Percentiles rank a stretch among this genome's conserved stretches.
Conservation (phyloP, 2,329 filamentous ascomycete genomes). For the Penicillium nordicum region DNA sequence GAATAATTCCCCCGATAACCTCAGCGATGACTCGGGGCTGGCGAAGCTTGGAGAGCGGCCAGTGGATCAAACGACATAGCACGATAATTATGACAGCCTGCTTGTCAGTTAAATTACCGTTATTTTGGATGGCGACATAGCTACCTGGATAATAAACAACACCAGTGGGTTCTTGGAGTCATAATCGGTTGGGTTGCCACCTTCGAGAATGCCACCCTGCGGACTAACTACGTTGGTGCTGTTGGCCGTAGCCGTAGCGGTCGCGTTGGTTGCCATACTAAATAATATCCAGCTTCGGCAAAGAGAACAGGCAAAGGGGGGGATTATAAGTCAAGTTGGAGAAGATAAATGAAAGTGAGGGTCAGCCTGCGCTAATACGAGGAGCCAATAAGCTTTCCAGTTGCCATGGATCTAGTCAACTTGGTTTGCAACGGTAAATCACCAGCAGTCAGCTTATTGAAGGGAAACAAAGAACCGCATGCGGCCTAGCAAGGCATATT, state of each 20-base stretch:
- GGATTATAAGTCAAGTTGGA: background rate
- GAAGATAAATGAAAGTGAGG: conserved; percentile 3
- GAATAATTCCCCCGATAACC: conserved; percentile 77
- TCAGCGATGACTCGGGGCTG: conserved; percentile 82
- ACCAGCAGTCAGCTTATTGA: background rate
- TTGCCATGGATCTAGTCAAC: background rate
- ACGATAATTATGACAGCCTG: conserved; percentile 68
- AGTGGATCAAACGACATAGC: conserved; percentile 71
- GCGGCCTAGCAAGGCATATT: background rate
- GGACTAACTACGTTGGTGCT: conserved; percentile 33
- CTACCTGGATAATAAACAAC: conserved; percentile 71
- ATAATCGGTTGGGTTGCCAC: conserved; percentile 65
- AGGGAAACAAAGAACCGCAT: background rate
- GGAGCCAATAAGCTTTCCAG: background rate
- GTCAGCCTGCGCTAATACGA: background rate
- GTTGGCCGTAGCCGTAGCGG: conserved; percentile 15
- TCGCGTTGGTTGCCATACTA: conserved; percentile 20
- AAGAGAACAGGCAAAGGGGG: background rate
- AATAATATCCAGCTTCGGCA: background rate
- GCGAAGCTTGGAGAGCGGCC: conserved; percentile 69
- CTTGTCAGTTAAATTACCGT: conserved; percentile 1
- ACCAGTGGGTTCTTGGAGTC: conserved; percentile 69
- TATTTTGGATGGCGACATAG: background rate
- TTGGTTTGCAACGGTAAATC: background rate
- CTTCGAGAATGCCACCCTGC: conserved; percentile 69